These are phyloP conservation scores for Chlorella vulgaris DNA, from an alignment of 139 green algal genomes.

Conservation along the genomic window DNA sequence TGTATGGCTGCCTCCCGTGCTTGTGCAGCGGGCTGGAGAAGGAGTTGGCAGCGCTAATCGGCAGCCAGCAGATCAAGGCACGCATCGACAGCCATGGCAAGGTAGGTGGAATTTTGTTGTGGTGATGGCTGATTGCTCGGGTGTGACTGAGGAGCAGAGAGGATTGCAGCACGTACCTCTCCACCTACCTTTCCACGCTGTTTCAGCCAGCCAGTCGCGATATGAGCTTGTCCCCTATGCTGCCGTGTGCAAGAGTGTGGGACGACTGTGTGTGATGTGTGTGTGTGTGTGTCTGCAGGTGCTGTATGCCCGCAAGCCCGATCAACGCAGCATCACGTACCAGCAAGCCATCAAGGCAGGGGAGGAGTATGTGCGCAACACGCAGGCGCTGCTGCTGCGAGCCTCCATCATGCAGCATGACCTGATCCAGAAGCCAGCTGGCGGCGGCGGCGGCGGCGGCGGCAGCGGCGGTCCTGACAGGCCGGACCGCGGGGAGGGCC, in stretches of 20 bases:
- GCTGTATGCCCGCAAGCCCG: conserved; percentile 70
- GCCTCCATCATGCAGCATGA: conserved; percentile 82
- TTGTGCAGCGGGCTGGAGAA: conserved; percentile 53
- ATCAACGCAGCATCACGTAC: conserved; percentile 80
- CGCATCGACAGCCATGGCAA: conserved; percentile 88
- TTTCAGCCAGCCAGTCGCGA: neutral
- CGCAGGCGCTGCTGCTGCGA: conserved; percentile 75
- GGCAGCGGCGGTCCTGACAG: conserved; percentile 10
- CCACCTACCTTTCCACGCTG: neutral
- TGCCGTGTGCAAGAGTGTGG: no score
- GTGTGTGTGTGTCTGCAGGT: conserved; percentile 36
- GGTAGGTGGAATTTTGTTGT: conserved; percentile 32
- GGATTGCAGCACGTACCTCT: neutral
- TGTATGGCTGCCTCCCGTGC: neutral
- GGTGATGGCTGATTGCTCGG: neutral
- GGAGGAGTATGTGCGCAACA: conserved; percentile 76
- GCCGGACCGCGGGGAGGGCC: conserved; percentile 14
- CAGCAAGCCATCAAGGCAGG: conserved; percentile 55
- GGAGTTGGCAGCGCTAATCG: conserved; percentile 79
- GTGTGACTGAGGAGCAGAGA: no score
- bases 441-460: conserved; percentile 19
- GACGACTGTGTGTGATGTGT: no score
- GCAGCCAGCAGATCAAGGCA: conserved; percentile 74
- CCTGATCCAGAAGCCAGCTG: conserved; percentile 54
- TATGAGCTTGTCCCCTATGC: no score